Percentiles rank a stretch among this genome's conserved stretches.
These are phyloP conservation scores for Cryoendolithus antarcticus DNA, from an alignment of 2,329 filamentous ascomycete species.

Conservation along the genomic window DNA sequence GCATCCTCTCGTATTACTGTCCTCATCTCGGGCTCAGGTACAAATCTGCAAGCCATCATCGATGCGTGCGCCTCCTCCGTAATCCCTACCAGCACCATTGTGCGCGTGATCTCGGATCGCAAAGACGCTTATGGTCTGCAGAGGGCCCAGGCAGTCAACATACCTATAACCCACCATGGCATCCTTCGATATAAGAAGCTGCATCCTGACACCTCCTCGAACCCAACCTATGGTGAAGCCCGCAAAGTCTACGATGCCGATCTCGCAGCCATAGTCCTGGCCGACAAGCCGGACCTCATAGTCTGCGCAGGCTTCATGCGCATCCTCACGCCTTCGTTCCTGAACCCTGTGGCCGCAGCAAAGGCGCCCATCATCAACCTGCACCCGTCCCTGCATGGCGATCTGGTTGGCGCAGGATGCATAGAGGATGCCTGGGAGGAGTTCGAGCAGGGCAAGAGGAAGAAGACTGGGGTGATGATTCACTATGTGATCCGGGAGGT, in stretches of 20 bases:
- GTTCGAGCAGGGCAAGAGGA: constrained; percentile 54
- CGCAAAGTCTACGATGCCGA: constrained; percentile 63
- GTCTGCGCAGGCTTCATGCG: constrained; percentile 85
- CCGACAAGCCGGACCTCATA: constrained; percentile 57
- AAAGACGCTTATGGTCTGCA: constrained; percentile 53
- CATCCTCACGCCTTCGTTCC: constrained; percentile 57
- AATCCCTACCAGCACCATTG: constrained; percentile 41
- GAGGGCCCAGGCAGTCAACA: constrained; percentile 46
- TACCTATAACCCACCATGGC: constrained; percentile 72
- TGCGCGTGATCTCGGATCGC: constrained; percentile 54
- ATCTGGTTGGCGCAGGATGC: constrained; percentile 59
- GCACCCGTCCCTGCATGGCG: constrained; percentile 61
- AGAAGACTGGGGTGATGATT: constrained; percentile 70
- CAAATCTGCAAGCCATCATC: constrained; percentile 69
- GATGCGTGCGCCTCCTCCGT: constrained; percentile 40
- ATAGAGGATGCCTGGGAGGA: constrained; percentile 69
- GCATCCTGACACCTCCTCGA: constrained; percentile 42
- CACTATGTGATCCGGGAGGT: constrained; percentile 69
- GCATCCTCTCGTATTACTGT: too few relatives aligned
- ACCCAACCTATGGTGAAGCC: constrained; percentile 30
- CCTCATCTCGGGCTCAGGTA: constrained; percentile 57
- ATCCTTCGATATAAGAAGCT: constrained; percentile 63
- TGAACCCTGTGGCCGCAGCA: constrained; percentile 51
- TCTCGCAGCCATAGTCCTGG: constrained; percentile 55
- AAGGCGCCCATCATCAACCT: constrained; percentile 67